These are phyloP conservation scores for Artemisia tridentata DNA, from an alignment of 129 eudicot species.

Conservation along the genomic window DNA sequence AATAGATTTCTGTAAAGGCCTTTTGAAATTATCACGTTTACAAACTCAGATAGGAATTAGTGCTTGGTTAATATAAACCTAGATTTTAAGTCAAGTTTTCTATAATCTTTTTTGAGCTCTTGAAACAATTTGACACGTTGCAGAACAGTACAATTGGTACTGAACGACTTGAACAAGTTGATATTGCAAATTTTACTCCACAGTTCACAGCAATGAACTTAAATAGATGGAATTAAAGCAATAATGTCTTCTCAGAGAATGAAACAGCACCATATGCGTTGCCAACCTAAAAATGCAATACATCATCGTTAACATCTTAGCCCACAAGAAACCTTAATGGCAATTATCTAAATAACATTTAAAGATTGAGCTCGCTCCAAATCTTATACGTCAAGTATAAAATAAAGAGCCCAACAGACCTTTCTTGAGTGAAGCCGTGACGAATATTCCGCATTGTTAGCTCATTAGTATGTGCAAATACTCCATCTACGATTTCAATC, in stretches of 20 bases:
- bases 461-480: slow-evolving; percentile 86
- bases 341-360: slow-evolving; percentile 39
- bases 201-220: slow-evolving; percentile 36
- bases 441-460: slow-evolving; percentile 76
- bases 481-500: slow-evolving; percentile 86
- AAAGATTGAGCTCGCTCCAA: slow-evolving; percentile 44
- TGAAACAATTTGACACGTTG: background rate
- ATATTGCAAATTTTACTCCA: slow-evolving; percentile 30
- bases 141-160: slow-evolving; percentile 10
- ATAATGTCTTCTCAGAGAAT: slow-evolving; percentile 69
- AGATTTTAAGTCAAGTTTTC: background rate
- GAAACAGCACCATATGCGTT: slow-evolving; percentile 82
- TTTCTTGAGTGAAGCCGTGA: slow-evolving; percentile 69
- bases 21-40: background rate
- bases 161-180: slow-evolving; percentile 21
- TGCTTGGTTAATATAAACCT: background rate
- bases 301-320: slow-evolving; percentile 65
- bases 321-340: slow-evolving; percentile 44
- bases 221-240: slow-evolving; percentile 43
- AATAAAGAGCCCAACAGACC: slow-evolving; percentile 68
- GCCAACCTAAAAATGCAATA: slow-evolving; percentile 86
- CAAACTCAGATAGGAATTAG: background rate
- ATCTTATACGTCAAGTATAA: slow-evolving; percentile 36
- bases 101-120: background rate
- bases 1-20: background rate